Percentiles rank a stretch among this genome's conserved stretches.
Evolutionary conservation across 164 flowering plant species (phyloP).

Genomic region (Piper longum): DNA sequence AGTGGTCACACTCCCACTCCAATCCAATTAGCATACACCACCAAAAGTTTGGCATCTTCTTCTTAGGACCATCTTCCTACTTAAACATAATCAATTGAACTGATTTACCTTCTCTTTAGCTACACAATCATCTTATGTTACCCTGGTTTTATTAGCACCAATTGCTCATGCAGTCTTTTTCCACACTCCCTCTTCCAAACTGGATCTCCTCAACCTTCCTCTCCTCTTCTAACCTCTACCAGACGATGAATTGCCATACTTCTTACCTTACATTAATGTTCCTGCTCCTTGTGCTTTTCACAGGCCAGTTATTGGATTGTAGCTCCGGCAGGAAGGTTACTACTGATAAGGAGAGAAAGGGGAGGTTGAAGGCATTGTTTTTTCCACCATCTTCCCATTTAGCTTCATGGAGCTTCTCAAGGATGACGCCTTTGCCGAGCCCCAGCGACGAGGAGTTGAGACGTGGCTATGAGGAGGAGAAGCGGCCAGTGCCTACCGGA

Average conservation of each 20-base stretch:
- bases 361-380: background rate
- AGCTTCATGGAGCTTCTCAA: slow-evolving; percentile 4
- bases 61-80: background rate
- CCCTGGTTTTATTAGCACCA: background rate
- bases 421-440: slow-evolving; percentile 4
- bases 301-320: slow-evolving; percentile 8
- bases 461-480: slow-evolving; percentile 12
- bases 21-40: too few relatives aligned
- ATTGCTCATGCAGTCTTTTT: background rate
- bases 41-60: background rate
- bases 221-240: background rate
- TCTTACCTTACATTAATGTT: slow-evolving; percentile 5
- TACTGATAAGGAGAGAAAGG: slow-evolving; percentile 1
- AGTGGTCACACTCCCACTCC: background rate
- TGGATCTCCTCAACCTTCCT: background rate
- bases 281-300: slow-evolving; percentile 12
- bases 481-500: slow-evolving; percentile 17
- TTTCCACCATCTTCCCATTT: background rate
- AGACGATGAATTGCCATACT: slow-evolving; percentile 3
- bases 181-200: background rate
- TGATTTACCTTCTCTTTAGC: background rate
- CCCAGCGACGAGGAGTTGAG: background rate
- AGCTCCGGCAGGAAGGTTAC: slow-evolving; percentile 6
- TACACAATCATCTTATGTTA: background rate
- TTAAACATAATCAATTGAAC: background rate